Conservation (phyloP, 768 basidiomycete genomes). For the Chalciporus piperatus region DNA sequence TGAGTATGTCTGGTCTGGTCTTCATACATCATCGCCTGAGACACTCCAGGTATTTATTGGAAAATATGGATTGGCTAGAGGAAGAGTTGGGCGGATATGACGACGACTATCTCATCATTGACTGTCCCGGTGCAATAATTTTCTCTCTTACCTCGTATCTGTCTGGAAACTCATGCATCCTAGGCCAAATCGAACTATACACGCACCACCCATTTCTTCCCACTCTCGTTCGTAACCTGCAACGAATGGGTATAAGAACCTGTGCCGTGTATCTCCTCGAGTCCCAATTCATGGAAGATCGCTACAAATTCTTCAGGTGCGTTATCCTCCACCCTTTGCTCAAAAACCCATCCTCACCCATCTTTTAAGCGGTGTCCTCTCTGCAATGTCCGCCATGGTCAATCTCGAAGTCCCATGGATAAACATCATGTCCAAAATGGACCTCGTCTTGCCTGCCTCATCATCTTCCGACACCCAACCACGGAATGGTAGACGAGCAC, state of each 20-base stretch:
- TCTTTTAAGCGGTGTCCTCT: constrained; percentile 75
- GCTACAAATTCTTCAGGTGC: constrained; percentile 95
- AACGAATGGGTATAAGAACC: constrained; percentile 77
- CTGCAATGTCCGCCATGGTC: constrained; percentile 99
- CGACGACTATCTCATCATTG: constrained; percentile 91
- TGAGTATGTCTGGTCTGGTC: constrained; percentile 39
- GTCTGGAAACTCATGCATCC: constrained; percentile 5
- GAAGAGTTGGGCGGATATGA: constrained; percentile 94
- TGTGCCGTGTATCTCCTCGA: constrained; percentile 93
- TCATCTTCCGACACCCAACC: constrained; percentile 44
- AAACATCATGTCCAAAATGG: constrained; percentile 99
- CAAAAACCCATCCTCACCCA: constrained; percentile 4
- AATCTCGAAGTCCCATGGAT: constrained; percentile 96
- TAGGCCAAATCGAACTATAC: constrained; percentile 97
- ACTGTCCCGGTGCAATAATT: constrained; percentile 71
- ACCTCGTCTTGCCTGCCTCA: constrained; percentile 62
- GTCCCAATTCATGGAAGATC: constrained; percentile 99
- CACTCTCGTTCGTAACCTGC: constrained; percentile 73
- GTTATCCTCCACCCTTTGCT: constrained; percentile 3
- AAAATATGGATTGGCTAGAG: constrained; percentile 98
- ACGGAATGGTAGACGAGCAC: constrained; percentile 69
- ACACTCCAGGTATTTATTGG: constrained; percentile 75
- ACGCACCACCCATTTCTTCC: constrained; percentile 98
- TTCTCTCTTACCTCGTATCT: neutral
- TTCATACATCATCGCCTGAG: neutral